Evolutionary conservation across 331 rosid species (phyloP), one percentile per base, ranked within the genome.

Genomic region (Ulmus americana): DNA sequence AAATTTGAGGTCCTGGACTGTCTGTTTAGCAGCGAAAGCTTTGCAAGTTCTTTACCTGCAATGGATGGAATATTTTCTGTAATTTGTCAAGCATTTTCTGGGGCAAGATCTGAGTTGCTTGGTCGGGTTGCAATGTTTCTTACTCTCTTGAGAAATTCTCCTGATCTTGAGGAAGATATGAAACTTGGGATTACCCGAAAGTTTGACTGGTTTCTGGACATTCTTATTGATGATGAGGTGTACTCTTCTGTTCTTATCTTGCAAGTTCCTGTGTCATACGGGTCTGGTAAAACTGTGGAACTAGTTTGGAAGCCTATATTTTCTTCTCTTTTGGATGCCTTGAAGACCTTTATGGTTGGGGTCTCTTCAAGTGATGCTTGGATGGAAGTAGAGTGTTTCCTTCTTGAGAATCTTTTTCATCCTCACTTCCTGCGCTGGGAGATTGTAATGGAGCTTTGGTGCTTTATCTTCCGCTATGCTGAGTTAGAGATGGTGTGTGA

Each of bases 351-450:
- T 84, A 82, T 77, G 84, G 74, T 80, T 72, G 86, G 80, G 65
- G 72, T 83, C 73, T 86, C 87, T 72, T 79, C 96, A 65, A 85
- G 85, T 70, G 38, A 45, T 68, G 86, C 78, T 73, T 86, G 94
- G 97, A 59, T 44, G 11, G 86, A 82, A 67, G 40, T 86, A 40
- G 86, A 92, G 82, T 79, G 81, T 64, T 82, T 92, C 78, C 83
- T 92, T 70, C 82, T 89, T 15, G 95, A 82, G 69, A 89, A 88
- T 75, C 60, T 89, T 52, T 85, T 86, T 76, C 98, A 92, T 81
- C 97, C 98, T 58, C 98, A 92, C 84, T 79, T 89, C 59, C 88
- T 92, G 51, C 87, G 97, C 82, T 69, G 80, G 89, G 96, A 89
- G 70, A 74, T 92, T 77, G 85, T 89, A 50, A 82, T 83, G 94